Conservation (phyloP, 106 monocot genomes). For the Iris macrosiphon region DNA sequence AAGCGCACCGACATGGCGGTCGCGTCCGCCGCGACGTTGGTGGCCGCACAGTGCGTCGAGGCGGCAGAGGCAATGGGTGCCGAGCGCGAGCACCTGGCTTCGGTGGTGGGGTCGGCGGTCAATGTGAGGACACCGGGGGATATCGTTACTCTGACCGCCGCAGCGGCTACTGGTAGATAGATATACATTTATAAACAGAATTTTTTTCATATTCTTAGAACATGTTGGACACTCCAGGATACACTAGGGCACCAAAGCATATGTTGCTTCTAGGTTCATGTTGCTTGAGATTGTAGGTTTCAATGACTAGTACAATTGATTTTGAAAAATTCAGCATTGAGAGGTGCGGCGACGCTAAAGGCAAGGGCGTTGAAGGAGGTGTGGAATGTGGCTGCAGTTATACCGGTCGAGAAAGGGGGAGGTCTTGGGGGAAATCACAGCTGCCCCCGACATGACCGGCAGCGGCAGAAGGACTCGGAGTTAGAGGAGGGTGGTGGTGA, state of each 20-base stretch:
- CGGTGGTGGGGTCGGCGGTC: constrained; percentile 72
- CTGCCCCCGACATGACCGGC: neutral
- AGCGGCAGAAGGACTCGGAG: constrained; percentile 17
- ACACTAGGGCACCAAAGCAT: neutral
- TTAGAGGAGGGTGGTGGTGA: constrained; percentile 23
- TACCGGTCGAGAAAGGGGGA: constrained; percentile 88
- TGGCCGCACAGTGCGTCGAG: constrained; percentile 87
- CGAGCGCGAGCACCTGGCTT: constrained; percentile 61
- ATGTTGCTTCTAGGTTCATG: neutral
- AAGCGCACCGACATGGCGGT: constrained; percentile 71
- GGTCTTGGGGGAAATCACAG: constrained; percentile 3
- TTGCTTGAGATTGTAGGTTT: neutral
- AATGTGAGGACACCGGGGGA: constrained; percentile 72
- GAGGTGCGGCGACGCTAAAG: constrained; percentile 85
- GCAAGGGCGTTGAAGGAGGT: constrained; percentile 91
- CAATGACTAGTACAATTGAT: neutral
- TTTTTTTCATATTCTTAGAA: too few species aligned
- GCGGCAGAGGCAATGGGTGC: constrained; percentile 74
- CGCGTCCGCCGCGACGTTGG: constrained; percentile 72
- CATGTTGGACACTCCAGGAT: too few species aligned
- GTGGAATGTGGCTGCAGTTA: constrained; percentile 93
- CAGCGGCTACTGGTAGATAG: constrained; percentile 71
- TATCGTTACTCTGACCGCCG: constrained; percentile 64
- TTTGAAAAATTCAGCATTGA: constrained; percentile 34
- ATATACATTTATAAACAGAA: neutral